These are phyloP conservation scores for Draba incana DNA, from an alignment of 345 rosid genomes.

Conservation along the genomic window DNA sequence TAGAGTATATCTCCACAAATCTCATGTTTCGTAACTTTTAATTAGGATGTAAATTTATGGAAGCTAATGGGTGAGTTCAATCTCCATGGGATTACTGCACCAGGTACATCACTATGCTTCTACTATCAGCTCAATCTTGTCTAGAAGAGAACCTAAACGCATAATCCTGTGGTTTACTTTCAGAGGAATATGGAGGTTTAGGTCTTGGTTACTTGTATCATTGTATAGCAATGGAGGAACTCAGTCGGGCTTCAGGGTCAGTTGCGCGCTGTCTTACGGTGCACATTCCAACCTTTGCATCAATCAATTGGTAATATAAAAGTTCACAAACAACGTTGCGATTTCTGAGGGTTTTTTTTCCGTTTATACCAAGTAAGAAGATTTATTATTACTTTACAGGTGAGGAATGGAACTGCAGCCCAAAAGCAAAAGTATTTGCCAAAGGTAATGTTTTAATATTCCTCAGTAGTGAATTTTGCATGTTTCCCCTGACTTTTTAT, in stretches of 20 bases:
- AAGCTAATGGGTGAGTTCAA: slow-evolving; percentile 93
- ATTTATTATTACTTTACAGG: slow-evolving; percentile 50
- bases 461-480: neutral
- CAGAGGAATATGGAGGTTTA: slow-evolving; percentile 96
- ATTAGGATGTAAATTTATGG: slow-evolving; percentile 88
- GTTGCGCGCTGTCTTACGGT: slow-evolving; percentile 91
- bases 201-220: slow-evolving; percentile 96
- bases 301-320: slow-evolving; percentile 76
- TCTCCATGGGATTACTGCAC: slow-evolving; percentile 94
- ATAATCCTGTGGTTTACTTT: slow-evolving; percentile 18
- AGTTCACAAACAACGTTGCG: neutral
- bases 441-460: slow-evolving; percentile 52
- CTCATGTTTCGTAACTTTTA: neutral
- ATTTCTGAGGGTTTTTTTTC: neutral
- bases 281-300: slow-evolving; percentile 95
- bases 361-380: slow-evolving; percentile 4
- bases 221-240: slow-evolving; percentile 89
- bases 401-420: slow-evolving; percentile 74
- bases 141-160: neutral
- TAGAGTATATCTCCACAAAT: neutral
- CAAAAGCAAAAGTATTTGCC: slow-evolving; percentile 90
- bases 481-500: neutral
- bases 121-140: neutral
- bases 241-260: slow-evolving; percentile 90
- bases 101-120: slow-evolving; percentile 52